phyloP scores from a whole-genome alignment of 441 rosid species.

The Arabidopsis hybrid region DNA sequence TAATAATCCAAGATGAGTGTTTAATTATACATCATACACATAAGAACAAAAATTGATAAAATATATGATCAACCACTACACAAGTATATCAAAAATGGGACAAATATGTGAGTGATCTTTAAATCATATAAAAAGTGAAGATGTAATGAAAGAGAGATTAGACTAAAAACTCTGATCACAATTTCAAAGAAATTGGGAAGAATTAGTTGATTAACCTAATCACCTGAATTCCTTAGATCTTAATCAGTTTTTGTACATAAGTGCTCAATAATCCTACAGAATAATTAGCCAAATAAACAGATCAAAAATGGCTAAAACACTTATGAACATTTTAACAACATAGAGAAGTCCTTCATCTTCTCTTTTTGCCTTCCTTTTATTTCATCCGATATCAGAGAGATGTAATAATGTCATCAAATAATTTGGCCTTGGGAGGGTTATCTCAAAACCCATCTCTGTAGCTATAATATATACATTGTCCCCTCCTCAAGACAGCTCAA shows the following conservation, averaged over 20 bases:
- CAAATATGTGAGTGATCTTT: background rate
- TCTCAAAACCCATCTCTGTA: conserved; percentile 26
- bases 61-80: conserved; percentile 7
- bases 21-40: background rate
- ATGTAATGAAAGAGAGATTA: background rate
- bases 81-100: background rate
- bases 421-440: conserved; percentile 15
- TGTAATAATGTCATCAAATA: conserved; percentile 31
- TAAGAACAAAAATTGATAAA: background rate
- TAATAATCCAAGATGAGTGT: background rate
- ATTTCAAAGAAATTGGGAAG: background rate
- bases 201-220: background rate
- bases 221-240: background rate
- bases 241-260: conserved; percentile 36
- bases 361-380: conserved; percentile 10
- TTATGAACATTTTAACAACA: conserved; percentile 22
- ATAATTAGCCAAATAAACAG: conserved; percentile 29
- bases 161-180: background rate
- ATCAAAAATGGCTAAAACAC: conserved; percentile 43
- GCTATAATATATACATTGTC: conserved; percentile 36
- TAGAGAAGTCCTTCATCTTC: conserved; percentile 13
- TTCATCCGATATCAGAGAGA: conserved; percentile 33
- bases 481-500: conserved; percentile 28
- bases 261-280: conserved; percentile 22
- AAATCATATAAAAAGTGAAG: background rate